Percentiles rank a stretch among this genome's conserved stretches.
These are phyloP conservation scores for Fereydounia khargensis DNA, from an alignment of 1,284 basidiomycete genomes.

Conservation along the genomic window DNA sequence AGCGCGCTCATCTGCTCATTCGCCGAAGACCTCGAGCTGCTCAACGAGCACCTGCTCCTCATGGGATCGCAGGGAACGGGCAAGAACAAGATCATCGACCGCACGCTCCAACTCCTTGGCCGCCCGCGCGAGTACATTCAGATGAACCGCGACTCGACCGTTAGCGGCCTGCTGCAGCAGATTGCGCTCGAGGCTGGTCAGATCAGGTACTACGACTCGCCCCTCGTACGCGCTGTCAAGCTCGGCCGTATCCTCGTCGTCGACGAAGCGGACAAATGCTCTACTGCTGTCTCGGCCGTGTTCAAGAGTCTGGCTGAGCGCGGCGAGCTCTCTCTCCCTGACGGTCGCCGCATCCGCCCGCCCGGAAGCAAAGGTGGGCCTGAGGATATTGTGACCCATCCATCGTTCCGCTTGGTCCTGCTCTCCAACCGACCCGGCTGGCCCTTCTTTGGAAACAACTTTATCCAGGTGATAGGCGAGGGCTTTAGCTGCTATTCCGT, in stretches of 20 bases:
- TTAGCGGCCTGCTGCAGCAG: slow-evolving; percentile 50
- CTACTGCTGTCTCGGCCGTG: slow-evolving; percentile 56
- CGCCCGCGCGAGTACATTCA: slow-evolving; percentile 59
- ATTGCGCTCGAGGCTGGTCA: slow-evolving; percentile 53
- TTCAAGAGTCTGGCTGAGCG: slow-evolving; percentile 57
- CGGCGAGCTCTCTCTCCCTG: slow-evolving; percentile 56
- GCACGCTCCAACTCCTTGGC: slow-evolving; percentile 53
- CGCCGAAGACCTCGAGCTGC: slow-evolving; percentile 53
- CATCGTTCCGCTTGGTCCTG: slow-evolving; percentile 57
- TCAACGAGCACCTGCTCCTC: slow-evolving; percentile 56
- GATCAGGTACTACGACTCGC: slow-evolving; percentile 54
- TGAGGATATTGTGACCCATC: slow-evolving; percentile 51
- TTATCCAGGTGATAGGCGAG: slow-evolving; percentile 57
- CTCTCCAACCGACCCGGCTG: slow-evolving; percentile 58
- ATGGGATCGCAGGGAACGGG: slow-evolving; percentile 58
- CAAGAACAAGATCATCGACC: slow-evolving; percentile 59
- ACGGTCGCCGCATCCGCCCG: slow-evolving; percentile 53
- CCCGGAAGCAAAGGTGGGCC: slow-evolving; percentile 1
- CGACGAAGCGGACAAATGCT: slow-evolving; percentile 59
- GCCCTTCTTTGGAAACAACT: slow-evolving; percentile 56
- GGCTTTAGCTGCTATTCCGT: slow-evolving; percentile 56
- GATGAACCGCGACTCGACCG: slow-evolving; percentile 56
- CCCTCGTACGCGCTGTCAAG: slow-evolving; percentile 55
- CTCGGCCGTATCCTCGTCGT: slow-evolving; percentile 57
- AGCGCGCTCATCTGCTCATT: slow-evolving; percentile 52